phyloP scores from a whole-genome alignment of 169 alveolate species.

The Eimeria necatrix region DNA sequence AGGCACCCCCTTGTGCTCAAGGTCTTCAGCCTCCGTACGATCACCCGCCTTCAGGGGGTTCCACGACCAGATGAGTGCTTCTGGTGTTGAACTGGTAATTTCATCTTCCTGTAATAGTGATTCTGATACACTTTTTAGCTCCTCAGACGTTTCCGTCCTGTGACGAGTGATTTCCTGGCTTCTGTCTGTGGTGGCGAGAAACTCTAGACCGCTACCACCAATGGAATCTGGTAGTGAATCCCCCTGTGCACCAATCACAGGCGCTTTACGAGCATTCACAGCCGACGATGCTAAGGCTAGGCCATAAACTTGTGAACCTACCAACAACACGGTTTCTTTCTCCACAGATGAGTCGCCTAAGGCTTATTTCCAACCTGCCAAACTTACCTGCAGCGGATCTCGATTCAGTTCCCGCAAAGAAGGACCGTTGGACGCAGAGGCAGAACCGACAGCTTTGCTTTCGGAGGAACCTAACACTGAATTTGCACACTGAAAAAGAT shows the following conservation, averaged over 20 bases:
- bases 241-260: no score
- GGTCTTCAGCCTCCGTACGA: constrained; percentile 24
- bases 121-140: not conserved
- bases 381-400: no score
- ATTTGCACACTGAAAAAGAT: not conserved
- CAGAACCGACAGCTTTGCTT: not conserved
- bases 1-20: constrained; percentile 15
- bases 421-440: no score
- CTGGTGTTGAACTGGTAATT: not conserved
- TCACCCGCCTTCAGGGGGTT: constrained; percentile 4
- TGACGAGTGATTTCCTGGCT: not conserved
- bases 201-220: no score
- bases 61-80: constrained; percentile 30
- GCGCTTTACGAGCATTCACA: no score
- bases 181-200: not conserved
- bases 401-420: no score
- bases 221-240: no score
- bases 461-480: not conserved
- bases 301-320: no score
- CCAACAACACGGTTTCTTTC: no score
- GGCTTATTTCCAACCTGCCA: no score
- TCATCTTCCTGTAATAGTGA: not conserved
- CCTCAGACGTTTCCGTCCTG: not conserved
- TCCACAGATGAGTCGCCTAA: no score
- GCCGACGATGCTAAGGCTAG: no score